A percentile compares a stretch with the other conserved stretches of the same genome.
phyloP scores from a whole-genome alignment of 495 filamentous ascomycete species.

The Lepidopterella palustris region DNA sequence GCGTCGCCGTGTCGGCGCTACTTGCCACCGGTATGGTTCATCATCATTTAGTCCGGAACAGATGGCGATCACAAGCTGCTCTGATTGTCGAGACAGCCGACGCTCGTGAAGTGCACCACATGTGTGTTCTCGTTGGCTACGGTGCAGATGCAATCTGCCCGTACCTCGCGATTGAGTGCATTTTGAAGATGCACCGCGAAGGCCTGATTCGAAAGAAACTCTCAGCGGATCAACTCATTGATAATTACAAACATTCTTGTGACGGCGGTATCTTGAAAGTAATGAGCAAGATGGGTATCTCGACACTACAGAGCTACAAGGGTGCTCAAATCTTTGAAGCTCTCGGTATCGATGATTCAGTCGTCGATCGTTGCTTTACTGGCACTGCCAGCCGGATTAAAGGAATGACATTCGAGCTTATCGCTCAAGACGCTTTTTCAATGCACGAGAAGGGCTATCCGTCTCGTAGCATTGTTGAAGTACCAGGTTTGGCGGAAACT shows the following conservation, averaged over 20 bases:
- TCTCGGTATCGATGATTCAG: slow-evolving; percentile 90
- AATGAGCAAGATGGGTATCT: slow-evolving; percentile 99
- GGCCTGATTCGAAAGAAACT: slow-evolving; percentile 88
- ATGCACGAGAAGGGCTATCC: slow-evolving; percentile 96
- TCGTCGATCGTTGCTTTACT: slow-evolving; percentile 94
- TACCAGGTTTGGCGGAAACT: slow-evolving; percentile 84
- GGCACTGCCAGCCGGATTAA: slow-evolving; percentile 94
- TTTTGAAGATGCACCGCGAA: slow-evolving; percentile 97
- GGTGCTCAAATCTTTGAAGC: slow-evolving; percentile 99
- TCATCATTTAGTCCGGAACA: slow-evolving; percentile 94
- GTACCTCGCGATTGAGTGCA: slow-evolving; percentile 96
- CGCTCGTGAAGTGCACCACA: slow-evolving; percentile 96
- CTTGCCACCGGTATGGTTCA: slow-evolving; percentile 93
- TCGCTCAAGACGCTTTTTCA: slow-evolving; percentile 93
- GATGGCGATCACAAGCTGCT: slow-evolving; percentile 87
- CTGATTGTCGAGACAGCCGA: slow-evolving; percentile 91
- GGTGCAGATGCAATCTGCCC: slow-evolving; percentile 95
- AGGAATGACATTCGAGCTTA: slow-evolving; percentile 91
- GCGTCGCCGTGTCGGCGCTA: slow-evolving; percentile 81
- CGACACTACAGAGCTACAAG: slow-evolving; percentile 96
- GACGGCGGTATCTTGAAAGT: slow-evolving; percentile 98
- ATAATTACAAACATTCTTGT: slow-evolving; percentile 97
- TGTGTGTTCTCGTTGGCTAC: slow-evolving; percentile 96
- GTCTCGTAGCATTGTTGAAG: slow-evolving; percentile 66
- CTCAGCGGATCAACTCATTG: slow-evolving; percentile 74